These are phyloP conservation scores for Achaetomiella virescens DNA, from an alignment of 495 filamentous ascomycete genomes.

Conservation along the genomic window DNA sequence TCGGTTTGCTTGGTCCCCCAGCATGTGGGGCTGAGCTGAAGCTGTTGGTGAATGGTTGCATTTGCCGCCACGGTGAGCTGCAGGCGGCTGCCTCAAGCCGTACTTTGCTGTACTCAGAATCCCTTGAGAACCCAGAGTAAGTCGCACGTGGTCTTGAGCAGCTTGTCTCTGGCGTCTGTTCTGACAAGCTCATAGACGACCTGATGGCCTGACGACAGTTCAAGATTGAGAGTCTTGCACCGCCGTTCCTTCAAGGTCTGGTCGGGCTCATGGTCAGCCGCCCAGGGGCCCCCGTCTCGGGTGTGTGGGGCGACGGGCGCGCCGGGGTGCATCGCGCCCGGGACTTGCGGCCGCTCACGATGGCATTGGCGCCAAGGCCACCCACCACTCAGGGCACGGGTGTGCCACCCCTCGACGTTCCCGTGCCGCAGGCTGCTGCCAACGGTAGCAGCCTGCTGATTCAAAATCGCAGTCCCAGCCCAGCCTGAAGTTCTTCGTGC, in stretches of 20 bases:
- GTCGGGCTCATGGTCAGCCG: neutral
- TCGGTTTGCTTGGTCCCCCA: neutral
- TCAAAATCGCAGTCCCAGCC: neutral
- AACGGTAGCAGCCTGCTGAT: conserved; percentile 3
- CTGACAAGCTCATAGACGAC: too few species aligned
- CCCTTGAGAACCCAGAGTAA: neutral
- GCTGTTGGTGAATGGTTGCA: neutral
- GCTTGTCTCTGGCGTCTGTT: too few species aligned
- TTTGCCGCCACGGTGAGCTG: conserved; percentile 4
- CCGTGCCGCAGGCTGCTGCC: conserved; percentile 10
- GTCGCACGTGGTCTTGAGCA: neutral
- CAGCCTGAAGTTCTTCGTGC: neutral
- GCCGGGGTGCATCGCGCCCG: conserved; percentile 4
- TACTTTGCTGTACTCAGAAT: neutral
- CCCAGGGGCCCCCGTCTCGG: neutral
- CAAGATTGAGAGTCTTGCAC: too few species aligned
- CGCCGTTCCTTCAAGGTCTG: too few species aligned
- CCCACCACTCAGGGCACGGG: neutral
- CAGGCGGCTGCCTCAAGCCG: neutral
- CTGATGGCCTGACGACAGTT: too few species aligned
- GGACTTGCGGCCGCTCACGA: neutral
- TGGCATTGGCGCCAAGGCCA: conserved; percentile 9
- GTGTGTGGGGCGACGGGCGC: conserved; percentile 3
- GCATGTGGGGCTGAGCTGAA: neutral
- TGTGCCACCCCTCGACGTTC: neutral